Base-by-base conservation (phyloP, 1,284 basidiomycete genomes). In the Malassezia nana region DNA sequence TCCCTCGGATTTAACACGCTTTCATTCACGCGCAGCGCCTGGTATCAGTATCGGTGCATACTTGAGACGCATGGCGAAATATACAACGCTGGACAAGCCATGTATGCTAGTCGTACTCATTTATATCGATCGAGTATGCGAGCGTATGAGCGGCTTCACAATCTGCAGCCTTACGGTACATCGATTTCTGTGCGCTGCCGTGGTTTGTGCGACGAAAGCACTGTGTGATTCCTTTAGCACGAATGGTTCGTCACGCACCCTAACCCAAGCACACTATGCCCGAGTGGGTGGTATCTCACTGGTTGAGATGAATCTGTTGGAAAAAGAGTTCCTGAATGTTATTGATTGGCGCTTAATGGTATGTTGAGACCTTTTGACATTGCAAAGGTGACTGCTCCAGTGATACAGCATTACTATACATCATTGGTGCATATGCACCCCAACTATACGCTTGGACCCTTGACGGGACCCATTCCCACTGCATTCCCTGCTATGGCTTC, bases 141-240 rank as follows among this genome's bases (percentile, higher is more conserved):
- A 70, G 39, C 56, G 65, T 2, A 59, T 72, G 38, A 45, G 62
- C 18, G 65, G 71, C 9, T 74, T 74, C 43, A 74, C 71, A 22
- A 67, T 74, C 30, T 74, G 67, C 58, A 62, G 68, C 6, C 52
- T 74, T 10, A 74, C 71, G 8, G 71, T 74, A 13, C 71, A 74
- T 53, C 62, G 71, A 2, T 74, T 74, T 57, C 60, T 71, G 31
- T 74, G 69, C 33, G 71, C 69, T 2, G 65, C 67, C 18, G 64
- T 74, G 28, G 66, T 74, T 1, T 70, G 67, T 42, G 67, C 69
- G 4, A 64, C 55, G 54, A 74, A 74, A 43, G 71, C 68, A 15
- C 55, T 74, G 12, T 74, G 71, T 57, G 71, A 74, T 50, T 64
- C 71, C 0, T 74, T 74, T 52, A 69, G 65, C 44, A 74, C 71